Evolutionary conservation across 192 early-diverging fungal genomes (phyloP).

Genomic region (Podila verticillata): DNA sequence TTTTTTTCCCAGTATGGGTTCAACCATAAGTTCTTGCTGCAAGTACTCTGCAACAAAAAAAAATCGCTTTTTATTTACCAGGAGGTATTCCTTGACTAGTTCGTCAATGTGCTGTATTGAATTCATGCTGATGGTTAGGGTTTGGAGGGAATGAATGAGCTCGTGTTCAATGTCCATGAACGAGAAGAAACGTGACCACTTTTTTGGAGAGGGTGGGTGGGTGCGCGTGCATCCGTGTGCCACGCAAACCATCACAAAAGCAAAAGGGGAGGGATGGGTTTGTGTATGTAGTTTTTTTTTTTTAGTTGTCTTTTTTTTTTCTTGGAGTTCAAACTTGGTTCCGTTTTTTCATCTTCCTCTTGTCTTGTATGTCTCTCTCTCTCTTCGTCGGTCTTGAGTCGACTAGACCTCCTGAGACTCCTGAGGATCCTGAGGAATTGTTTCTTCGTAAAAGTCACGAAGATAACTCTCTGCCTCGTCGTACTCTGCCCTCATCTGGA

Average conservation of each 20-base stretch:
- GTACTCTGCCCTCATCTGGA: conserved; percentile 73
- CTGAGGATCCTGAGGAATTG: too few relatives aligned
- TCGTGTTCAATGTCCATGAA: not conserved
- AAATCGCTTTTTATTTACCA: conserved; percentile 48
- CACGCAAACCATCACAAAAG: not conserved
- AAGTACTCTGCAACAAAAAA: not conserved
- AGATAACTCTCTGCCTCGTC: conserved; percentile 79
- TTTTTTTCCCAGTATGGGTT: too few relatives aligned
- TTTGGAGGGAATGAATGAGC: not conserved
- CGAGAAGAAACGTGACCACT: not conserved
- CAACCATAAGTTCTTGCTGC: not conserved
- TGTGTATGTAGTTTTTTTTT: not conserved
- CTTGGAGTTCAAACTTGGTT: not conserved
- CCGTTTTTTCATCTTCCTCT: too few relatives aligned
- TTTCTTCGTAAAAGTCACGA: conserved; percentile 74
- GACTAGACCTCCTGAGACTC: conserved; percentile 9
- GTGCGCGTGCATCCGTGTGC: not conserved
- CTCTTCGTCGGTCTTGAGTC: not conserved
- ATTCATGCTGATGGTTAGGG: conserved; percentile 56
- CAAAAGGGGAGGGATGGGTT: not conserved
- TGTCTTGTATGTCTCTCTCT: not conserved
- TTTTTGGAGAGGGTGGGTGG: not conserved
- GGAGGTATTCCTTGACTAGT: conserved; percentile 71
- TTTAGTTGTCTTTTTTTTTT: not conserved
- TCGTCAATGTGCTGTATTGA: conserved; percentile 71